Conservation (phyloP, 2,329 filamentous ascomycete species). For the Epicoccum nigrum region DNA sequence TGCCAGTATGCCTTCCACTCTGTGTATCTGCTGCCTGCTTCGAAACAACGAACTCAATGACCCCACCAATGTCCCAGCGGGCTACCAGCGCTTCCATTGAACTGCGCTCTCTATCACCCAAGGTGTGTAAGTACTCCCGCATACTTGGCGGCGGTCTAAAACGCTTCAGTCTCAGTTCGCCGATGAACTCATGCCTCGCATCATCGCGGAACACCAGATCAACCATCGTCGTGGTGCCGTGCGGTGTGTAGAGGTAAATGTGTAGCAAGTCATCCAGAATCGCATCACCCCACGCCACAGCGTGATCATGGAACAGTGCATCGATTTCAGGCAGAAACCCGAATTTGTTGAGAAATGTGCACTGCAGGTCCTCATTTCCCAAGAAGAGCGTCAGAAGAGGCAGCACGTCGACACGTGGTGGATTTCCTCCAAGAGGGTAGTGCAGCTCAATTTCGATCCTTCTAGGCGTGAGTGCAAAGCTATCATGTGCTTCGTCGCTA, state of each 20-base stretch:
- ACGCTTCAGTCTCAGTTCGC: neutral
- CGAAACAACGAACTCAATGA: constrained; percentile 1
- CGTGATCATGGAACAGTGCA: neutral
- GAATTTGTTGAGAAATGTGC: constrained; percentile 11
- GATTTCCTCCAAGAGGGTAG: neutral
- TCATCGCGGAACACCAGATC: constrained; percentile 4
- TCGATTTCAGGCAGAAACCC: constrained; percentile 4
- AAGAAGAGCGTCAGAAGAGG: constrained; percentile 1
- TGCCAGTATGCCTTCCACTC: neutral
- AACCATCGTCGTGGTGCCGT: constrained; percentile 1
- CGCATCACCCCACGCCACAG: constrained; percentile 3
- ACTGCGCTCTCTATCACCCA: neutral
- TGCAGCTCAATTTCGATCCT: constrained; percentile 10
- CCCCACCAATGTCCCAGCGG: too few species aligned
- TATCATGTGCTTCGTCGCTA: neutral
- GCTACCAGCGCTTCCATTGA: too few species aligned
- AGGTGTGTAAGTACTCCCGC: neutral
- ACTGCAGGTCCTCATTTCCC: constrained; percentile 4
- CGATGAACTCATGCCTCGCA: neutral
- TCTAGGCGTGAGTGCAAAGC: neutral
- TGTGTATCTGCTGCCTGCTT: neutral
- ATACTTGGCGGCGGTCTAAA: neutral
- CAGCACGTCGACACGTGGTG: neutral
- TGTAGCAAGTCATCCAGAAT: constrained; percentile 2
- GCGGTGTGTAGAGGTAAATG: neutral